Conservation (phyloP, 108 stramenopile genomes). For the Skeletonema marinoi region DNA sequence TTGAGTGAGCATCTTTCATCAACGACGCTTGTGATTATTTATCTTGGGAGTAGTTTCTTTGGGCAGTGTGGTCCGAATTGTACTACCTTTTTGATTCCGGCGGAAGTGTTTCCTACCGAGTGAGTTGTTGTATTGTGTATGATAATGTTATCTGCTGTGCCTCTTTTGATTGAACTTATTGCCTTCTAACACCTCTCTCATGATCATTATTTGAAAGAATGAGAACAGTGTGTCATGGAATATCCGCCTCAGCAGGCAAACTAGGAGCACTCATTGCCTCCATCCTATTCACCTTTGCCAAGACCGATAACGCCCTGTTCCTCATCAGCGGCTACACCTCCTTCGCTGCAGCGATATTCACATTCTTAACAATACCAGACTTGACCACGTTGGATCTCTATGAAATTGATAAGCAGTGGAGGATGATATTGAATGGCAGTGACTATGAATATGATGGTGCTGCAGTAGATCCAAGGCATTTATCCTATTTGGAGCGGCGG, state of each 20-base stretch:
- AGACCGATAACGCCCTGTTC: constrained; percentile 50
- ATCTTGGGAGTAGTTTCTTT: constrained; percentile 69
- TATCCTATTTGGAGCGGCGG: constrained; percentile 59
- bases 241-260: constrained; percentile 68
- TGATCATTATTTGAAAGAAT: too few relatives aligned
- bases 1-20: constrained; percentile 49
- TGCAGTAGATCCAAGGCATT: constrained; percentile 56
- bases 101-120: constrained; percentile 48
- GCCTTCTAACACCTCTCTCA: not conserved
- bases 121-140: not conserved
- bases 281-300: constrained; percentile 57
- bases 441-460: constrained; percentile 56
- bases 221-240: too few relatives aligned
- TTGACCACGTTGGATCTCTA: constrained; percentile 58
- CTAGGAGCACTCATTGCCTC: constrained; percentile 75
- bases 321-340: constrained; percentile 61
- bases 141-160: not conserved
- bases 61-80: constrained; percentile 80
- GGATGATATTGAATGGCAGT: constrained; percentile 41
- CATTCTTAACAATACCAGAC: constrained; percentile 69
- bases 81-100: constrained; percentile 73
- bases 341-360: constrained; percentile 56
- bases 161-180: not conserved
- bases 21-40: constrained; percentile 53
- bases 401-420: constrained; percentile 72